Evolutionary conservation across 2,329 filamentous ascomycete species (phyloP).

Genomic region (Pseudocercospora pini-densiflorae): DNA sequence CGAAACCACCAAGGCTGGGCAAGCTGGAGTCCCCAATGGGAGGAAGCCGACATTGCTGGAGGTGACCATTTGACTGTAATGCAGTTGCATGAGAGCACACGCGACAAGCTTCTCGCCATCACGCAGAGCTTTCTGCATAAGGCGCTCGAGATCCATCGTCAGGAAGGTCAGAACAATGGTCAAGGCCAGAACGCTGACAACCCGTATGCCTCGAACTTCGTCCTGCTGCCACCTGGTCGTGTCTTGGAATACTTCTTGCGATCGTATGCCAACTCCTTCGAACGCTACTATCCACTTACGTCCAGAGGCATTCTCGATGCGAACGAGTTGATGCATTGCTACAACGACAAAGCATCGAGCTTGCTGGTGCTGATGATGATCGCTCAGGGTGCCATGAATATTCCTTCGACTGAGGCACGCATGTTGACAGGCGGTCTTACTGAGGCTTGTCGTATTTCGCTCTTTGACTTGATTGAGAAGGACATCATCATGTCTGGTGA

Average conservation of each 20-base stretch:
- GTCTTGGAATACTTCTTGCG: conserved; percentile 70
- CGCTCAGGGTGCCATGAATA: conserved; percentile 69
- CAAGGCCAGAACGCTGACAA: conserved; percentile 46
- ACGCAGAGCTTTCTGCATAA: conserved; percentile 73
- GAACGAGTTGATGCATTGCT: conserved; percentile 66
- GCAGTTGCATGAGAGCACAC: conserved; percentile 58
- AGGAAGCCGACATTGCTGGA: conserved; percentile 54
- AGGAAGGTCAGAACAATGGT: conserved; percentile 39
- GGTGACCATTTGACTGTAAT: conserved; percentile 53
- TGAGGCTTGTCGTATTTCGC: conserved; percentile 72
- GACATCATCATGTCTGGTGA: conserved; percentile 71
- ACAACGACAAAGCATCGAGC: conserved; percentile 67
- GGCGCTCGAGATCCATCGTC: conserved; percentile 68
- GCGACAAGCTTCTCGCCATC: conserved; percentile 73
- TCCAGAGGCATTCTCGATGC: conserved; percentile 65
- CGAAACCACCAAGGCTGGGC: conserved; percentile 58
- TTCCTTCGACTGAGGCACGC: conserved; percentile 67
- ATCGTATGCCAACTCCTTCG: conserved; percentile 68
- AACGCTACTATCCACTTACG: conserved; percentile 68
- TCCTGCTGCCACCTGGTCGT: conserved; percentile 67
- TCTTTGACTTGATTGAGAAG: conserved; percentile 74
- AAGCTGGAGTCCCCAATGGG: conserved; percentile 56
- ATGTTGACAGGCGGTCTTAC: conserved; percentile 69
- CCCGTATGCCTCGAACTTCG: conserved; percentile 63
- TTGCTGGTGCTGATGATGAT: conserved; percentile 73